phyloP scores from a whole-genome alignment of 805 yeast genomes.

The Zygotorulaspora florentina region DNA sequence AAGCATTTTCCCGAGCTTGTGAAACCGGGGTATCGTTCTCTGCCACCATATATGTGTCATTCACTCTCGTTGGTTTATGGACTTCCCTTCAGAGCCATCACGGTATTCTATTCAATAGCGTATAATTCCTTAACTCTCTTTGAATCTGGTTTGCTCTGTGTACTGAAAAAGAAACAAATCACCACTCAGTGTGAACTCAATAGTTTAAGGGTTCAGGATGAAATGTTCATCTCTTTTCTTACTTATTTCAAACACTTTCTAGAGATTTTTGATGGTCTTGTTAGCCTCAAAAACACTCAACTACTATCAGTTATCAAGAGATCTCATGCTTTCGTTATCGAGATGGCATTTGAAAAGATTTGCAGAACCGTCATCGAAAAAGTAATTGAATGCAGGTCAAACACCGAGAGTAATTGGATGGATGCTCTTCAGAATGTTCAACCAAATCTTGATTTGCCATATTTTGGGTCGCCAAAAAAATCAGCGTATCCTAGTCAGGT shows the following conservation, averaged over 20 bases:
- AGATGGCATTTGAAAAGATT: conserved; percentile 14
- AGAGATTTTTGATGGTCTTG: conserved; percentile 12
- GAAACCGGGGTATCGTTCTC: not conserved
- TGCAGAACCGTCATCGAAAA: conserved; percentile 18
- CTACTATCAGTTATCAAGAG: conserved; percentile 9
- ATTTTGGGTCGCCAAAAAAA: not conserved
- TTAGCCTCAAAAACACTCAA: conserved; percentile 3
- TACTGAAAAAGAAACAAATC: conserved; percentile 1
- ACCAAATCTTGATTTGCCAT: not conserved
- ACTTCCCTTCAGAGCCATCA: conserved; percentile 10
- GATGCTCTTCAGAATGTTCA: conserved; percentile 3
- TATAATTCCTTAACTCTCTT: conserved; percentile 15
- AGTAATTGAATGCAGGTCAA: conserved; percentile 20
- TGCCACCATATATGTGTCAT: conserved; percentile 23
- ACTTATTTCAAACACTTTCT: conserved; percentile 13
- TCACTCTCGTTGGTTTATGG: conserved; percentile 7
- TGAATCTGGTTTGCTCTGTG: conserved; percentile 11
- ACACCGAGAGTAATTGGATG: conserved; percentile 18
- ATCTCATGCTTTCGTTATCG: conserved; percentile 11
- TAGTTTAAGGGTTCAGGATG: conserved; percentile 8
- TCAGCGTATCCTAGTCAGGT: not conserved
- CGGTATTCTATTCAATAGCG: conserved; percentile 15
- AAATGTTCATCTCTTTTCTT: conserved; percentile 7
- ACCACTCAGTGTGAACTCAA: conserved; percentile 15
- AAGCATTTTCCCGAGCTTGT: conserved; percentile 18